A percentile compares a stretch with the other conserved stretches of the same genome.
These are phyloP conservation scores for Saccharomycopsis schoenii DNA, from an alignment of 805 yeast genomes.

Conservation along the genomic window DNA sequence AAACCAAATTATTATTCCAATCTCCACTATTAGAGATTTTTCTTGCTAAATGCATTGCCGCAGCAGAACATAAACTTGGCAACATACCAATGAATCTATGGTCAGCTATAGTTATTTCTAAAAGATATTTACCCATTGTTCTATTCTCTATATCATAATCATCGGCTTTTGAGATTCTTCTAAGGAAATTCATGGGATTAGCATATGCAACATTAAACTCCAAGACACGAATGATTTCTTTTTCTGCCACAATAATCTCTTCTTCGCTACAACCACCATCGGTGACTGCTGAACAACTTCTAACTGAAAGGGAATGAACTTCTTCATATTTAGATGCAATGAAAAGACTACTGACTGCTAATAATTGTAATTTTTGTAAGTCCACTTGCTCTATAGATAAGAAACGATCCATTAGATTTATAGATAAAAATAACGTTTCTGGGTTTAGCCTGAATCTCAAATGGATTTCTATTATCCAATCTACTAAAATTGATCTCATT, in stretches of 20 bases:
- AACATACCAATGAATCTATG: conserved; percentile 60
- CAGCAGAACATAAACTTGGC: conserved; percentile 78
- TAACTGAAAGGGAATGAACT: conserved; percentile 76
- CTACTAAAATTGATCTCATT: conserved; percentile 81
- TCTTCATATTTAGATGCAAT: conserved; percentile 93
- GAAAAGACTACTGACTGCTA: conserved; percentile 78
- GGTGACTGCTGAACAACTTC: conserved; percentile 78
- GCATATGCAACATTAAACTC: conserved; percentile 75
- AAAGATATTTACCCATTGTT: conserved; percentile 73
- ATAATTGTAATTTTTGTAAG: conserved; percentile 69
- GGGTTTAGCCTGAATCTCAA: conserved; percentile 72
- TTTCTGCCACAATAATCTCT: conserved; percentile 76
- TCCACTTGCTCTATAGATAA: conserved; percentile 66
- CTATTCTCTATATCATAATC: conserved; percentile 77
- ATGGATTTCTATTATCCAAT: conserved; percentile 90
- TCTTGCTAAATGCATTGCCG: conserved; percentile 78
- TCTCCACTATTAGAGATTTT: conserved; percentile 56
- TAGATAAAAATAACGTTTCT: conserved; percentile 75
- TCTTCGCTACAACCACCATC: conserved; percentile 77
- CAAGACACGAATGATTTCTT: conserved; percentile 60
- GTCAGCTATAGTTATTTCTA: conserved; percentile 72
- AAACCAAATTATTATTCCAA: conserved; percentile 83
- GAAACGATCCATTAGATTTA: conserved; percentile 81
- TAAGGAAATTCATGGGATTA: conserved; percentile 79
- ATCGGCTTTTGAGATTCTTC: conserved; percentile 86